These are phyloP conservation scores for Heterobasidion irregulare DNA, from an alignment of 1,284 basidiomycete genomes.

Conservation along the genomic window DNA sequence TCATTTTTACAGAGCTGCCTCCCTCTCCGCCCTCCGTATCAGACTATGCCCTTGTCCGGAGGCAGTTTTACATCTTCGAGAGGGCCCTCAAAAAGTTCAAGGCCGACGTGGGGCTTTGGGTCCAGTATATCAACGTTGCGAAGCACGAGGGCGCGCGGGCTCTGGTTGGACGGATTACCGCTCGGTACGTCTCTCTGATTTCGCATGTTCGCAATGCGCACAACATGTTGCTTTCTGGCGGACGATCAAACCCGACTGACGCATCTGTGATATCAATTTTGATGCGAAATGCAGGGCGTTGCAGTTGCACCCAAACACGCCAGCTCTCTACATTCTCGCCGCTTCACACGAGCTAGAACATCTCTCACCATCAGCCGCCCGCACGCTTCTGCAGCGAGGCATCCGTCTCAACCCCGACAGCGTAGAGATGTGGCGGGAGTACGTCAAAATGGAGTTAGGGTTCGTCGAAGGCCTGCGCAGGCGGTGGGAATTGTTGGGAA, in stretches of 20 bases:
- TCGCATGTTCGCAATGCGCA: neutral
- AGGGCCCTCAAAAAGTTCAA: slow-evolving; percentile 87
- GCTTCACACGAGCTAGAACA: slow-evolving; percentile 81
- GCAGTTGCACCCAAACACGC: slow-evolving; percentile 77
- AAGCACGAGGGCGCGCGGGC: slow-evolving; percentile 75
- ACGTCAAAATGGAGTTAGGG: slow-evolving; percentile 86
- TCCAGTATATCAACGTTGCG: slow-evolving; percentile 82
- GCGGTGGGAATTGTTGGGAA: slow-evolving; percentile 75
- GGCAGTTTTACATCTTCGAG: slow-evolving; percentile 88
- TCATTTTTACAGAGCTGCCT: slow-evolving; percentile 32
- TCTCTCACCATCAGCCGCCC: slow-evolving; percentile 74
- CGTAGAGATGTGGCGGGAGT: slow-evolving; percentile 77
- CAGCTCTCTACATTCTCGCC: slow-evolving; percentile 79
- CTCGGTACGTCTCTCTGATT: slow-evolving; percentile 39
- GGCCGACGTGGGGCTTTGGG: slow-evolving; percentile 80
- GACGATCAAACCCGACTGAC: neutral
- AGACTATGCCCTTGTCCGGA: slow-evolving; percentile 73
- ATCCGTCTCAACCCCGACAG: slow-evolving; percentile 70
- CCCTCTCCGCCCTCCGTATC: slow-evolving; percentile 59
- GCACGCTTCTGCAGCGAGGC: slow-evolving; percentile 80
- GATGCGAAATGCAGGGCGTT: slow-evolving; percentile 51
- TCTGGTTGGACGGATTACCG: slow-evolving; percentile 72
- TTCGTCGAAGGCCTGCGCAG: slow-evolving; percentile 81
- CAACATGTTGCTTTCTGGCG: neutral
- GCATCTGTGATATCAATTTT: neutral